Evolutionary conservation across 495 filamentous ascomycete species (phyloP).

Genomic region (Neurospora sp.): DNA sequence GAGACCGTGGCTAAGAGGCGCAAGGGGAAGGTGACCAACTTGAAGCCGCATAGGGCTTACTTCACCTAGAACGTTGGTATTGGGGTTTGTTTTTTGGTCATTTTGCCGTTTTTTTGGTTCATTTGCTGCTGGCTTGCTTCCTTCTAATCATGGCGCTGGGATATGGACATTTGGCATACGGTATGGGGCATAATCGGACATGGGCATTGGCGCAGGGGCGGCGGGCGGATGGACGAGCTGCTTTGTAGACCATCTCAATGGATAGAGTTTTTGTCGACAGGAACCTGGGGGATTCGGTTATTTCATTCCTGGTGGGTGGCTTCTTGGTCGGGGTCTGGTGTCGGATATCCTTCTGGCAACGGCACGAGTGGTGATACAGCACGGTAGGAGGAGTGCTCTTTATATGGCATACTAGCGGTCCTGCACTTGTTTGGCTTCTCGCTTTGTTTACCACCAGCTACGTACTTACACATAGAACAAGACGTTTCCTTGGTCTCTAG

Average conservation of each 20-base stretch:
- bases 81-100: background rate
- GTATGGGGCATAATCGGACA: background rate
- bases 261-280: background rate
- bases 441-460: background rate
- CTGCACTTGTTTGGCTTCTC: background rate
- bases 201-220: background rate
- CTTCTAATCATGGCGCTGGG: background rate
- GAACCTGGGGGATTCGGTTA: background rate
- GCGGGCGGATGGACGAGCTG: too few species aligned
- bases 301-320: background rate
- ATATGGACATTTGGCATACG: background rate
- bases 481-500: background rate
- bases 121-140: background rate
- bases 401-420: background rate
- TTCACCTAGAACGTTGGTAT: background rate
- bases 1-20: conserved; percentile 55
- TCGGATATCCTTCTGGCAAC: background rate
- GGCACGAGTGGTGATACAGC: background rate
- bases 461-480: background rate
- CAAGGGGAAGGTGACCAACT: conserved; percentile 37
- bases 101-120: background rate
- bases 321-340: background rate
- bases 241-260: background rate
- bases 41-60: conserved; percentile 1
- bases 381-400: background rate